Evolutionary conservation across 495 filamentous ascomycete genomes (phyloP), one percentile per base, ranked within the genome.

Genomic region (Penicillium mononematosum): DNA sequence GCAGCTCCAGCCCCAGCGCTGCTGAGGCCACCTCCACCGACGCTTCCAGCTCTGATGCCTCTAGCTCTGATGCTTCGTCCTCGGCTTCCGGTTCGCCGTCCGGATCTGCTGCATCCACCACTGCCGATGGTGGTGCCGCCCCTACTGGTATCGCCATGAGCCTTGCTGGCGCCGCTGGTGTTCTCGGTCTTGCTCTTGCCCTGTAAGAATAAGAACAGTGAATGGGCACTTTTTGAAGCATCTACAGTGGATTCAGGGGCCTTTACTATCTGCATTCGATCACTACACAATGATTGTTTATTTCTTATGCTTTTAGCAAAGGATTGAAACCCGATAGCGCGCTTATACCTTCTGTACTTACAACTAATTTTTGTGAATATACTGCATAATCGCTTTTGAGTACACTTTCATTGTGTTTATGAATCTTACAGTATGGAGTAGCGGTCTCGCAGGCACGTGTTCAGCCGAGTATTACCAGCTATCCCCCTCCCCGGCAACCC

Each of bases 131-230:
- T 25, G 58, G 57, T 60, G 59, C 59, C 27, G 62, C 59, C 20
- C 54, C 62, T 49, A 60, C 55, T 38, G 52, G 52, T 34, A 32
- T 62, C 7, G 62, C 62, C 2, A 45, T 65, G 34, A 39, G 62
- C 19, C 44, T 65, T 45, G 58, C 56, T 20, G 62, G 59, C 7
- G 66, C 60, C 38, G 66, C 57, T 3, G 66, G 66, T 45, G 59
- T 67, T 29, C 57, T 69, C 19, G 66, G 66, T 44, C 50, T 69
- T 53, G 66, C 64, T 9, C 55, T 69, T 27, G 66, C 64, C 41
- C 58, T 69, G 42, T 69, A 51, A 45, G 25, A 25, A 6, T 69
- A 51, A 50, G 25, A 25, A 6, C 10, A 1, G 16, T 39, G n/a
- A 31, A 11, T n/a, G 12, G 2, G 11, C 22, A 4, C 20, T 44